Evolutionary conservation across 2,329 filamentous ascomycete species (phyloP), one percentile per base, ranked within the genome.

Genomic region (Ceratocystis albifundus): DNA sequence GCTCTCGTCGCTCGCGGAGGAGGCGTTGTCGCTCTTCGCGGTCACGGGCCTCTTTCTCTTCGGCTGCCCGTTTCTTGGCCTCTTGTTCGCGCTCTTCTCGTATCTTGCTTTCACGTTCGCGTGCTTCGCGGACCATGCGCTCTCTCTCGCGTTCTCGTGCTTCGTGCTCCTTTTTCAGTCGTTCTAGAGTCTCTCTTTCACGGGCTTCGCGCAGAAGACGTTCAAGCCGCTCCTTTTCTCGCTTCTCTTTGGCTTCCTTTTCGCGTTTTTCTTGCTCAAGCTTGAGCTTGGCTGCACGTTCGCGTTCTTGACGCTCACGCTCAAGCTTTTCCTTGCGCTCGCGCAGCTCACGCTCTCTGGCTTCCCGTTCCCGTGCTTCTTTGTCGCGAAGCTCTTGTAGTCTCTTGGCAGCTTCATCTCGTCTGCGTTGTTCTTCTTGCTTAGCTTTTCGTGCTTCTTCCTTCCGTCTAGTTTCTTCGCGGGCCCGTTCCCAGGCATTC

Each of bases 401-500:
- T 65, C 79, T 76, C 67, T 76, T 80, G 45, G 80, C 77, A 2
- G 80, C 75, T n/a, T 84, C 82, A 44, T 84, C 82, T 50, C 79
- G 80, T 69, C 80, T 78, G 69, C 83, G 83, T 69, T 82, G 80
- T 69, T 88, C 85, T 2, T 82, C 84, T 69, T 85, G 83, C 69
- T 79, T 81, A 1, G 77, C 77, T 71, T 80, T 86, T 10, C 84
- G 83, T 69, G 88, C 84, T 69, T 86, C 85, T 70, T 87, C 85
- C 66, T 81, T 80, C 67, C 78, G 81, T 55, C 82, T 78, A 22
- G 82, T 87, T 70, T 88, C 86, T 71, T 89, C 86, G 65, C 86
- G 79, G 2, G 85, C 86, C 72, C 84, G 87, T 70, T 88, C 85
- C 86, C 86, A 88, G 0, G 82, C 78, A 36, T 67, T 67, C 25